These are phyloP conservation scores for Artemisia annua DNA, from an alignment of 129 eudicot genomes.

Conservation along the genomic window DNA sequence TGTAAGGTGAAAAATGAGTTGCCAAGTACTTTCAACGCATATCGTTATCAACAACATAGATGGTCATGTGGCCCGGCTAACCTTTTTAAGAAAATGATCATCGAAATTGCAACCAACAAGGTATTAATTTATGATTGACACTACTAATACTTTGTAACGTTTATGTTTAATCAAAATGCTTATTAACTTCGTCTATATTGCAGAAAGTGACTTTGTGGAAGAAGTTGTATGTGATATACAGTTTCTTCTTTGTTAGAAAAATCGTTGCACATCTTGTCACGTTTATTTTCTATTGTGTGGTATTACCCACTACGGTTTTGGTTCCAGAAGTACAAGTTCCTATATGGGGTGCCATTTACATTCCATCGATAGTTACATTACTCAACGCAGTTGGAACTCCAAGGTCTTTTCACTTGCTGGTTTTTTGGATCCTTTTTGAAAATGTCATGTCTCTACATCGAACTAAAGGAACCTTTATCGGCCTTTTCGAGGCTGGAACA, in stretches of 20 bases:
- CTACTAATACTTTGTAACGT: not conserved
- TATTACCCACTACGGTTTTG: conserved; percentile 71
- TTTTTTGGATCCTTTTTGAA: conserved; percentile 76
- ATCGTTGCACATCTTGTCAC: conserved; percentile 87
- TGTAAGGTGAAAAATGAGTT: conserved; percentile 73
- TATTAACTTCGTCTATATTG: conserved; percentile 19
- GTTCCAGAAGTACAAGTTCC: conserved; percentile 87
- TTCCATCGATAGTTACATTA: conserved; percentile 68
- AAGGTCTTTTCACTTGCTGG: conserved; percentile 66
- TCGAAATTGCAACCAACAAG: conserved; percentile 67
- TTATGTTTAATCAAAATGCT: conserved; percentile 4
- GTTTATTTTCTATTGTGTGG: conserved; percentile 75
- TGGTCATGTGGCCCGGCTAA: conserved; percentile 99
- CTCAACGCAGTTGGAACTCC: conserved; percentile 95
- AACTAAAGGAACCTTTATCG: conserved; percentile 68
- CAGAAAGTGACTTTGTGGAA: conserved; percentile 88
- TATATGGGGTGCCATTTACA: conserved; percentile 75
- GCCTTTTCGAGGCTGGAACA: conserved; percentile 52
- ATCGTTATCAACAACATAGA: conserved; percentile 84
- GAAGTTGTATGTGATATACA: conserved; percentile 79
- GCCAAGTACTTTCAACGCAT: conserved; percentile 92
- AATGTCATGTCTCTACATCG: conserved; percentile 82
- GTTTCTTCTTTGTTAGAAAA: conserved; percentile 92
- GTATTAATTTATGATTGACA: conserved; percentile 21
- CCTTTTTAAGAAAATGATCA: conserved; percentile 77